A percentile compares a stretch with the other conserved stretches of the same genome.
phyloP scores from a whole-genome alignment of 345 rosid species.

The Brassica incana region DNA sequence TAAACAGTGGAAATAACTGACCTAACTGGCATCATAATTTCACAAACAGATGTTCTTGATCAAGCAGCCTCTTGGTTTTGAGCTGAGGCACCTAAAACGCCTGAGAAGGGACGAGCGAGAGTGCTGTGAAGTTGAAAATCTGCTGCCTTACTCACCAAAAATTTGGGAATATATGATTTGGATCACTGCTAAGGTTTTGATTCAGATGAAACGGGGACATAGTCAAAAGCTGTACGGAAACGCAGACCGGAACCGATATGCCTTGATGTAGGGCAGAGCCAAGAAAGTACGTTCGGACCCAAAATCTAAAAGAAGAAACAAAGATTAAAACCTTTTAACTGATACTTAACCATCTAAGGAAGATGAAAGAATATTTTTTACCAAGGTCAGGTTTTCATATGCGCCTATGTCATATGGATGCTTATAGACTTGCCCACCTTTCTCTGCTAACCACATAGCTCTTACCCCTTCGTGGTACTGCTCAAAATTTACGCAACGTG shows the following conservation, averaged over 20 bases:
- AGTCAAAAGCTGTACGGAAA: constrained; percentile 65
- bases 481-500: constrained; percentile 18
- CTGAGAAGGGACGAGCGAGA: constrained; percentile 1
- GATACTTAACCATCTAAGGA: neutral
- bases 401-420: constrained; percentile 85
- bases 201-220: constrained; percentile 31
- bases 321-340: neutral
- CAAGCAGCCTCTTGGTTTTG: constrained; percentile 22
- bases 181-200: constrained; percentile 28
- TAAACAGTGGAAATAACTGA: neutral
- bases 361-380: constrained; percentile 33
- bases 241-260: constrained; percentile 77
- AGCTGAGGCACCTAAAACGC: constrained; percentile 24
- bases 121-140: constrained; percentile 20
- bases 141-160: constrained; percentile 13
- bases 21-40: constrained; percentile 19
- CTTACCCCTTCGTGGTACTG: constrained; percentile 96
- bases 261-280: constrained; percentile 70
- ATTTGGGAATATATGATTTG: constrained; percentile 4
- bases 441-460: constrained; percentile 94
- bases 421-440: constrained; percentile 75
- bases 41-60: constrained; percentile 28
- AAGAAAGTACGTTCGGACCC: constrained; percentile 71
- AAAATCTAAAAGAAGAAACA: constrained; percentile 55
- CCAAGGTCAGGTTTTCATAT: constrained; percentile 67